Evolutionary conservation across 257 asterid species (phyloP).

Genomic region (Solanum rostratum): DNA sequence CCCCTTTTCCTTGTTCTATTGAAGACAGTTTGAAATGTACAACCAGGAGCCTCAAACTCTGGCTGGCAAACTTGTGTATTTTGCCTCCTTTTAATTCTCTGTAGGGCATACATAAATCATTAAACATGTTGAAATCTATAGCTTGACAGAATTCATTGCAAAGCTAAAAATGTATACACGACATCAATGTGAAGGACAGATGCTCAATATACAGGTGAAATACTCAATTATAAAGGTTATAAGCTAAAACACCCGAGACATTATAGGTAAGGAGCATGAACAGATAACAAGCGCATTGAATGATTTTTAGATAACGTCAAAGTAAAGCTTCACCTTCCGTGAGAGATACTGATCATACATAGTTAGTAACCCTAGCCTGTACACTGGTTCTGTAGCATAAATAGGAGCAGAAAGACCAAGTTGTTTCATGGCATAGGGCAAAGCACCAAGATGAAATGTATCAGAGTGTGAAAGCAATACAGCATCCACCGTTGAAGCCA

Average conservation of each 20-base stretch:
- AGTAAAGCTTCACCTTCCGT: slow-evolving; percentile 57
- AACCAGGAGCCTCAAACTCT: background rate
- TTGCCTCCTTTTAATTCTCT: background rate
- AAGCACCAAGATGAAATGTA: slow-evolving; percentile 93
- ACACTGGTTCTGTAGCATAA: slow-evolving; percentile 93
- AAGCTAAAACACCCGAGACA: background rate
- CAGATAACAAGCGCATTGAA: background rate
- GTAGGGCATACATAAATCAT: background rate
- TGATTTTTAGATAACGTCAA: background rate
- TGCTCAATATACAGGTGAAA: background rate
- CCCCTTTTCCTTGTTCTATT: background rate
- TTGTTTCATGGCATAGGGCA: slow-evolving; percentile 87
- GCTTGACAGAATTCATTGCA: background rate
- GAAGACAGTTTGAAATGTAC: background rate
- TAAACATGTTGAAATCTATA: background rate
- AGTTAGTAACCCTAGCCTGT: slow-evolving; percentile 84
- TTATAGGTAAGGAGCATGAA: background rate
- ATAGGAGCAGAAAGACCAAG: slow-evolving; percentile 80
- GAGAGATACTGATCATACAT: slow-evolving; percentile 95
- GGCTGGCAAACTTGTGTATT: background rate
- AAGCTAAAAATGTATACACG: background rate
- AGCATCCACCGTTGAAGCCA: slow-evolving; percentile 88
- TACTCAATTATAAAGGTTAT: background rate
- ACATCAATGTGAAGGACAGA: background rate
- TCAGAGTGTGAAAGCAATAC: slow-evolving; percentile 91